Evolutionary conservation across 1,284 basidiomycete genomes (phyloP).

Genomic region (Cryptococcus amylolentus): DNA sequence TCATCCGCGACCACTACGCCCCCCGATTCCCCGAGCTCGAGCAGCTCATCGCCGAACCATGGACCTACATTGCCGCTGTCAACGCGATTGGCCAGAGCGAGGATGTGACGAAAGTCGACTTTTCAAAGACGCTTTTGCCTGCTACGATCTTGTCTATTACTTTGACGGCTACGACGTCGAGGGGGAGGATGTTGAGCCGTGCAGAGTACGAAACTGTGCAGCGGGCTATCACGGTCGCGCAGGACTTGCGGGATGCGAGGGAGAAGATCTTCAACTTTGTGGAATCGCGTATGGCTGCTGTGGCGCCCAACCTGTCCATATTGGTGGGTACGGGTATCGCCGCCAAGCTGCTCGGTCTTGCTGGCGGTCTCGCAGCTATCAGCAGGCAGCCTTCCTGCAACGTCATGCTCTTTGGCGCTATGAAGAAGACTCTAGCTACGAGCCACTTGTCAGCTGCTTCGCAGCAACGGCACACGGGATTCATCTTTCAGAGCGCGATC

Average conservation of each 20-base stretch:
- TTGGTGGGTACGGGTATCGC: slow-evolving; percentile 98
- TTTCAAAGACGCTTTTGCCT: slow-evolving; percentile 77
- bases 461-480: slow-evolving; percentile 90
- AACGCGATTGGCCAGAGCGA: slow-evolving; percentile 78
- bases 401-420: slow-evolving; percentile 89
- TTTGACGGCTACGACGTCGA: slow-evolving; percentile 88
- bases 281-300: slow-evolving; percentile 95
- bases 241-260: slow-evolving; percentile 78
- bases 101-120: slow-evolving; percentile 78
- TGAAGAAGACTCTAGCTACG: slow-evolving; percentile 78
- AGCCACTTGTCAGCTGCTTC: slow-evolving; percentile 63
- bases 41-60: slow-evolving; percentile 84
- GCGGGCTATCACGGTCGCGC: slow-evolving; percentile 81
- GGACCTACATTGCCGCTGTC: slow-evolving; percentile 89
- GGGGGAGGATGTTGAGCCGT: slow-evolving; percentile 68
- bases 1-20: slow-evolving; percentile 96
- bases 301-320: slow-evolving; percentile 95
- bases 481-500: slow-evolving; percentile 88
- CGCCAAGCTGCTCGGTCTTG: slow-evolving; percentile 94
- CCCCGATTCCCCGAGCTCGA: slow-evolving; percentile 96
- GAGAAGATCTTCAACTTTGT: slow-evolving; percentile 98
- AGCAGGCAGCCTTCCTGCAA: slow-evolving; percentile 96
- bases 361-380: slow-evolving; percentile 84
- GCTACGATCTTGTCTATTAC: slow-evolving; percentile 95
- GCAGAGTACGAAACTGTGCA: slow-evolving; percentile 76